Percentiles rank a stretch among this genome's conserved stretches.
phyloP scores from a whole-genome alignment of 805 yeast genomes.

The Candida schatavii region DNA sequence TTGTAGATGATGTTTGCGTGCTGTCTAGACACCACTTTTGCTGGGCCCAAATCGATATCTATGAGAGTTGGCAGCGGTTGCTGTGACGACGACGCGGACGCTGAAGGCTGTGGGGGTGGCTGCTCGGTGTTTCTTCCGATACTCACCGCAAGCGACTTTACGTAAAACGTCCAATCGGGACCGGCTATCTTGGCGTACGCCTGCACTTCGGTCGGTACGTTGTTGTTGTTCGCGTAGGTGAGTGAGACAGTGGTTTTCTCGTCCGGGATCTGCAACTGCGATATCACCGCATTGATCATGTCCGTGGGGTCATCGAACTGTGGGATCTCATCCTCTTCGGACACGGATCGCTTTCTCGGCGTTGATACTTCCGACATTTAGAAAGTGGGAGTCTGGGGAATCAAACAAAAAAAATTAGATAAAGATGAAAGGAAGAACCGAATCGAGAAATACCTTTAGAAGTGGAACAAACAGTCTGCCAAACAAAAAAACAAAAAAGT shows the following conservation, averaged over 20 bases:
- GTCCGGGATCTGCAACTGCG: conserved; percentile 66
- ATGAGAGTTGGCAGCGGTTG: conserved; percentile 22
- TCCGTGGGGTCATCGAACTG: conserved; percentile 58
- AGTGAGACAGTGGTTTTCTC: conserved; percentile 72
- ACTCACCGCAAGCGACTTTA: conserved; percentile 67
- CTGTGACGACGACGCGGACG: background rate
- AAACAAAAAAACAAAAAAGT: too few species aligned
- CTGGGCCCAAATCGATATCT: conserved; percentile 93
- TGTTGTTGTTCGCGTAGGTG: conserved; percentile 71
- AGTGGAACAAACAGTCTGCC: too few species aligned
- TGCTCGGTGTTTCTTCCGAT: conserved; percentile 82
- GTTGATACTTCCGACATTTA: conserved; percentile 29
- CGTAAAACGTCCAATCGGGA: conserved; percentile 89
- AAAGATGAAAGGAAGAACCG: too few species aligned
- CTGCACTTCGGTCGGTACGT: conserved; percentile 75
- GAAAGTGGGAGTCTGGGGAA: too few species aligned
- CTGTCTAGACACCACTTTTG: conserved; percentile 90
- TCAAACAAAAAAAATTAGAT: too few species aligned
- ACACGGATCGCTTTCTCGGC: conserved; percentile 14
- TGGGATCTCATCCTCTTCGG: conserved; percentile 28
- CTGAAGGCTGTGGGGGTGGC: conserved; percentile 2
- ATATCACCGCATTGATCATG: conserved; percentile 70
- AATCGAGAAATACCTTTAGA: too few species aligned
- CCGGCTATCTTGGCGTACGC: conserved; percentile 98
- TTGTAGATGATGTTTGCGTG: conserved; percentile 87